phyloP scores from a whole-genome alignment of 2,329 filamentous ascomycete species.

The Aspergillus aculeatus region DNA sequence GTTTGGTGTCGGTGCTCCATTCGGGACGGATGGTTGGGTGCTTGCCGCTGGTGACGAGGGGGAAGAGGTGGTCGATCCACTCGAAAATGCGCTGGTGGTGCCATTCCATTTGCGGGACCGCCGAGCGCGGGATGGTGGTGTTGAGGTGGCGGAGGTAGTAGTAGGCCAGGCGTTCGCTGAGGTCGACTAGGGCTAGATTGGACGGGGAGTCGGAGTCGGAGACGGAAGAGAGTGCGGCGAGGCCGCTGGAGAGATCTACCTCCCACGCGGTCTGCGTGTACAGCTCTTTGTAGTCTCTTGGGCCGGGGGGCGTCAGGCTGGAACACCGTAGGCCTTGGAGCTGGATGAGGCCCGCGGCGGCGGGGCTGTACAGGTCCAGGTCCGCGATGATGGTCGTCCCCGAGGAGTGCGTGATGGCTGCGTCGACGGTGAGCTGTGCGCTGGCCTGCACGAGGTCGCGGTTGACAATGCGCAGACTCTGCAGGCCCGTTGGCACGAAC shows the following conservation, averaged over 20 bases:
- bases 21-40: neutral
- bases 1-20: neutral
- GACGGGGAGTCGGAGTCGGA: neutral
- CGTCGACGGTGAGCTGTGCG: neutral
- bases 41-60: neutral
- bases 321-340: neutral
- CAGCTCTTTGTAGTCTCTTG: neutral
- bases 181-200: neutral
- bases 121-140: neutral
- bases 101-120: neutral
- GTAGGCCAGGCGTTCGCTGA: neutral
- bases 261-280: neutral
- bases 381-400: neutral
- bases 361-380: neutral
- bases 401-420: neutral
- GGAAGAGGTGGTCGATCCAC: slow-evolving; percentile 1
- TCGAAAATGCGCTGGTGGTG: neutral
- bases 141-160: neutral
- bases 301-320: neutral
- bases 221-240: neutral
- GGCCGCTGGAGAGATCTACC: neutral
- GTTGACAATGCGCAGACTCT: neutral
- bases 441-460: neutral
- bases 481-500: neutral
- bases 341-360: neutral